Conservation (phyloP, 345 rosid species). For the Salix suchowensis region DNA sequence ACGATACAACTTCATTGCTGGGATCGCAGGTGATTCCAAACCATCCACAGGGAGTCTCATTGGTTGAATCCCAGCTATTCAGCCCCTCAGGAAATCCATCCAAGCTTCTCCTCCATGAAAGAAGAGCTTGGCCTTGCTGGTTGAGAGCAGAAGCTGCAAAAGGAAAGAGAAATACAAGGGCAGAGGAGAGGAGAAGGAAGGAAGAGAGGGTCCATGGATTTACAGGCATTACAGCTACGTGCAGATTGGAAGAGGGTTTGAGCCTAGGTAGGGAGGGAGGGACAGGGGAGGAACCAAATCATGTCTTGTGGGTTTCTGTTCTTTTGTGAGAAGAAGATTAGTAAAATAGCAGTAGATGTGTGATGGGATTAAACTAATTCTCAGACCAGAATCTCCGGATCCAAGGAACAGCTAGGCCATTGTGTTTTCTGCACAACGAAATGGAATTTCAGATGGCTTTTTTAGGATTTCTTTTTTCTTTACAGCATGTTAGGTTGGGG, state of each 20-base stretch:
- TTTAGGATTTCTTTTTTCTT: conserved; percentile 22
- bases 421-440: conserved; percentile 42
- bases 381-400: conserved; percentile 78
- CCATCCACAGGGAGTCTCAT: conserved; percentile 56
- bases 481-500: conserved; percentile 8
- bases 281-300: conserved; percentile 40
- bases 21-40: conserved; percentile 43
- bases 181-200: conserved; percentile 21
- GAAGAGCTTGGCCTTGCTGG: conserved; percentile 55
- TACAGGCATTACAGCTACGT: conserved; percentile 55
- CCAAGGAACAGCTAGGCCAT: conserved; percentile 83
- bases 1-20: conserved; percentile 30
- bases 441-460: conserved; percentile 39
- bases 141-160: conserved; percentile 30
- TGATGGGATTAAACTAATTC: conserved; percentile 19
- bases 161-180: conserved; percentile 11
- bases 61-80: conserved; percentile 31
- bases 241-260: conserved; percentile 25
- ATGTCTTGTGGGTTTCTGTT: conserved; percentile 40
- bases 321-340: background rate
- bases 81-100: conserved; percentile 34
- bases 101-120: conserved; percentile 50
- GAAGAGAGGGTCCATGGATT: conserved; percentile 42
- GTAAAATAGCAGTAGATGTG: background rate
- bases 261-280: conserved; percentile 35